Base-by-base conservation (phyloP, 2,329 filamentous ascomycete genomes). In the Calonectria honghensis region DNA sequence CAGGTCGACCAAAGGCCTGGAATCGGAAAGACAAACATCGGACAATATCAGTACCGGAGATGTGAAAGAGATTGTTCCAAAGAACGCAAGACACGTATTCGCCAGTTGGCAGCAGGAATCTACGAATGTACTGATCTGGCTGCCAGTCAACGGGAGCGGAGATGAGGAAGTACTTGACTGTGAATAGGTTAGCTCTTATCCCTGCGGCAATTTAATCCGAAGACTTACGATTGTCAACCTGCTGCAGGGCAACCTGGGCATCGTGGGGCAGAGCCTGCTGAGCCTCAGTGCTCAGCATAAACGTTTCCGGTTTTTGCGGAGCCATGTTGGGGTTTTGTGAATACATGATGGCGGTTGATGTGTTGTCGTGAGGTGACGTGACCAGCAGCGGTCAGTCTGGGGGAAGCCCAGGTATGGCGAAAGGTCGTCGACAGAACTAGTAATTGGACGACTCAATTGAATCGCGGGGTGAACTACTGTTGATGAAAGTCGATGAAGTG, bases 151-250 rank as follows among this genome's bases (percentile, higher is more conserved):
- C 97, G 48, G 97, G 97, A 51, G 97, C 97, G 57, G 97, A 99
- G 81, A 99, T 98, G 87, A 99, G 94, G 87, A 99, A 99, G 88
- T 98, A 99, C 92, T 99, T 99, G 83, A 99, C 96, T 98, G 84
- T 35, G 77, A 73, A 54, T 37, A 39, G 18, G 76, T 81, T 67
- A 79, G 74, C 37, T 52, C 18, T 32, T 6, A 31, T 50, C 29
- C 29, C 35, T 67, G 51, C 72, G 70, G 41, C 14, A 72, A 68
- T 72, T 72, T 63, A 41, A 13, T 27, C 32, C 18, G 4, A 18
- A 6, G 20, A 82, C 96, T 88, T 90, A 98, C 96, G 89, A 87
- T 98, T 98, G 87, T 99, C 97, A 80, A 99, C 97, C 87, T 99
- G 97, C 87, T 98, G 96, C 80, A 99, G 90, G 75, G 97, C 97